Evolutionary conservation across 2,329 filamentous ascomycete genomes (phyloP).

Genomic region (Alternaria arborescens): DNA sequence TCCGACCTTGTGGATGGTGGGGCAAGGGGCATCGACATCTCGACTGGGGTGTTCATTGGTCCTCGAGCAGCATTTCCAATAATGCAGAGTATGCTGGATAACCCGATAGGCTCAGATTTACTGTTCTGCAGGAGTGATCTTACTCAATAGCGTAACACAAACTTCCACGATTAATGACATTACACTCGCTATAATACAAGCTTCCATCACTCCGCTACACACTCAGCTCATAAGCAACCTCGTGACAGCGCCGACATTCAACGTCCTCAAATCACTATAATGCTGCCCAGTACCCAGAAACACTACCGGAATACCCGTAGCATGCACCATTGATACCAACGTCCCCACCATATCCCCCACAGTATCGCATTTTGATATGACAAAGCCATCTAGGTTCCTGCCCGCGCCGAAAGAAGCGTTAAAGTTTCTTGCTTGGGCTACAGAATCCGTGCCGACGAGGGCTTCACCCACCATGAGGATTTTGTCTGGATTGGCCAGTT

Average conservation of each 20-base stretch:
- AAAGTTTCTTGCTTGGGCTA: slow-evolving; percentile 96
- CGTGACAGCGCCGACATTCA: slow-evolving; percentile 72
- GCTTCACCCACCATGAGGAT: slow-evolving; percentile 97
- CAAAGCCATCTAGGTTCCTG: slow-evolving; percentile 89
- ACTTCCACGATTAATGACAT: too few species aligned
- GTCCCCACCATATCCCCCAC: slow-evolving; percentile 99
- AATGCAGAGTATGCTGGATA: too few species aligned
- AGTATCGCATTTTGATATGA: slow-evolving; percentile 98
- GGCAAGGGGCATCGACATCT: too few species aligned
- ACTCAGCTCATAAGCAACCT: slow-evolving; percentile 65
- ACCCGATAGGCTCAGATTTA: too few species aligned
- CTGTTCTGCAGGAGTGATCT: too few species aligned
- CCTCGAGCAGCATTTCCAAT: too few species aligned
- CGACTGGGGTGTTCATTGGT: too few species aligned
- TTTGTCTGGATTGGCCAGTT: slow-evolving; percentile 95
- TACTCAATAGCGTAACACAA: too few species aligned
- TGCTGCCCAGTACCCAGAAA: slow-evolving; percentile 82
- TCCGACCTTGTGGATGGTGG: too few species aligned
- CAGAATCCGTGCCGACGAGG: slow-evolving; percentile 92
- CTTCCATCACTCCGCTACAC: too few species aligned
- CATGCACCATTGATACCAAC: slow-evolving; percentile 95
- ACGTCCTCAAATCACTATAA: slow-evolving; percentile 69
- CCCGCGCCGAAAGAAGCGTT: slow-evolving; percentile 87
- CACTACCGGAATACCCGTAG: slow-evolving; percentile 93
- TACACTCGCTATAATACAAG: too few species aligned